Base-by-base conservation (phyloP, 306 rosid species). In the Aeschynomene evenia region DNA sequence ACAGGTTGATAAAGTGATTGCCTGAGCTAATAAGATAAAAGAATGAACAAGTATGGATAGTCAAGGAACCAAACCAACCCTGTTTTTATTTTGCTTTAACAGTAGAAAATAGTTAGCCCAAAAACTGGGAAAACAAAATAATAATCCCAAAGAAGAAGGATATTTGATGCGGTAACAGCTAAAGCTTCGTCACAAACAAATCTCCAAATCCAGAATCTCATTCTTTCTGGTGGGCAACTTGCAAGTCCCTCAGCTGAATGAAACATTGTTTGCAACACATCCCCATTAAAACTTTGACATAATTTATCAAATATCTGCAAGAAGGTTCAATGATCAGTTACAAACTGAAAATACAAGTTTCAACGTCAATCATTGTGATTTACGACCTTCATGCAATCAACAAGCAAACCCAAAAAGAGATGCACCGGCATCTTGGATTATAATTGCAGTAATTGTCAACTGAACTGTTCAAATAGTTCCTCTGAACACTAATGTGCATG, bases 241-340 rank as follows among this genome's bases (percentile, higher is more conserved):
- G 97, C 96, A 81, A 94, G 96, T 56, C 91, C 92, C 45, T 94
- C 96, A 11, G 97, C 94, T 13, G 99, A 82, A 68, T 91, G 88
- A 83, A 94, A 94, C 53, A 91, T 79, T 34, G 96, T 88, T 85
- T 88, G 95, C 87, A 94, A 70, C 36, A 94, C 97, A 75, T 94
- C 99, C 75, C 89, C 90, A 71, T 82, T 87, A 77, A 94, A 90
- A 87, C 85, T 91, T 87, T 91, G 99, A 73, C 97, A 91, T 58
- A 94, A 78, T 84, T 88, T 94, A 85, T 94, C 99, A 85, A 94
- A 94, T 85, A 94, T 94, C 99, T 94, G 91, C 69, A 86, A 68
- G 59, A 67, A 66, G 24, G 14, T n/a, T 62, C 54, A 82, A 71
- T 66, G 65, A 85, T 77, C 73, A 70, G 74, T 43, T 11, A 66